These are phyloP conservation scores for Micractinium sp. DNA, from an alignment of 139 green algal genomes.

Conservation along the genomic window DNA sequence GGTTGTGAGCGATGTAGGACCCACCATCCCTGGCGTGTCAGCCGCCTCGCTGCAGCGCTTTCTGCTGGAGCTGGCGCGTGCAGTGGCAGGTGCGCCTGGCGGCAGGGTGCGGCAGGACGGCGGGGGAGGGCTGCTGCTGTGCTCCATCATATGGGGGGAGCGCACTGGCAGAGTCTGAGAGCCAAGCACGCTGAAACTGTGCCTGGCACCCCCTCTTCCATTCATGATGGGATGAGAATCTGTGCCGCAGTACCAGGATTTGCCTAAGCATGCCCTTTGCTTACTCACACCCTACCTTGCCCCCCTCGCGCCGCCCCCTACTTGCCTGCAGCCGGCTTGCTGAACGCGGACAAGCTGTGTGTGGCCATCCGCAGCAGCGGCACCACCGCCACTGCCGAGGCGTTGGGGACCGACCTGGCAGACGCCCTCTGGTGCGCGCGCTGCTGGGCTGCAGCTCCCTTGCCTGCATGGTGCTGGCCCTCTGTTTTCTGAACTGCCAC, in stretches of 20 bases:
- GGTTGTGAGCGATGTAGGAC: conserved; percentile 44
- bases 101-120: background rate
- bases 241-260: no score
- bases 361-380: conserved; percentile 37
- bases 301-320: background rate
- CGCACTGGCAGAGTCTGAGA: no score
- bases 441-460: no score
- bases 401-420: conserved; percentile 2
- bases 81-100: conserved; percentile 5
- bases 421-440: conserved; percentile 42
- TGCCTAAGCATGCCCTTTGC: background rate
- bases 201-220: no score
- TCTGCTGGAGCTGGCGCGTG: conserved; percentile 40
- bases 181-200: no score
- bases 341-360: conserved; percentile 37
- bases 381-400: background rate
- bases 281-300: background rate
- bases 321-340: conserved; percentile 6
- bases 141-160: no score
- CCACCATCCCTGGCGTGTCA: conserved; percentile 47
- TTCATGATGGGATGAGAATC: no score
- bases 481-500: background rate
- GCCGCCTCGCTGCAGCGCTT: conserved; percentile 31
- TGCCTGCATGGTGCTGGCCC: background rate
- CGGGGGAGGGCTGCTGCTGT: no score